Percentiles rank a stretch among this genome's conserved stretches.
phyloP scores from a whole-genome alignment of 805 yeast genomes.

The Metschnikowia aberdeeniae region DNA sequence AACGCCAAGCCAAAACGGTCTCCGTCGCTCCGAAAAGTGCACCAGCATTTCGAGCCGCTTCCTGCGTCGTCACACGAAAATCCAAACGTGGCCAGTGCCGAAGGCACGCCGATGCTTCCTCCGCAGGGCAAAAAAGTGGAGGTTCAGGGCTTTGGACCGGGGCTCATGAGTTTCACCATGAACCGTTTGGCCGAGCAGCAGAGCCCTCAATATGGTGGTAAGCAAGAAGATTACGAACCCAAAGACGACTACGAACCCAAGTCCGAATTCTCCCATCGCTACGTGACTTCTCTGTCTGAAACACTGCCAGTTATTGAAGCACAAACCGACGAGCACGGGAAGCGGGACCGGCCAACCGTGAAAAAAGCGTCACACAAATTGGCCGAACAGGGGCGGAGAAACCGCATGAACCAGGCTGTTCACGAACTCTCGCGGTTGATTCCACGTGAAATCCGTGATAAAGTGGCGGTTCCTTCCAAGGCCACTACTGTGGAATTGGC shows the following conservation, averaged over 20 bases:
- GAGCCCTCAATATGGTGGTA: slow-evolving; percentile 1
- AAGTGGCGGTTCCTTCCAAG: slow-evolving; percentile 69
- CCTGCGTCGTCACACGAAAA: slow-evolving; percentile 25
- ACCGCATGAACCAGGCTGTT: slow-evolving; percentile 85
- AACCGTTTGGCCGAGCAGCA: slow-evolving; percentile 39
- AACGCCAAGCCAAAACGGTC: slow-evolving; percentile 28
- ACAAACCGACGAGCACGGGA: slow-evolving; percentile 7
- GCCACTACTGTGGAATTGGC: slow-evolving; percentile 96
- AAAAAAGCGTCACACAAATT: slow-evolving; percentile 78
- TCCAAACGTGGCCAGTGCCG: slow-evolving; percentile 5
- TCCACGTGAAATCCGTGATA: slow-evolving; percentile 57
- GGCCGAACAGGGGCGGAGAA: slow-evolving; percentile 95
- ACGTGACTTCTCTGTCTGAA: slow-evolving; percentile 16
- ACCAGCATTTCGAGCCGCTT: slow-evolving; percentile 14
- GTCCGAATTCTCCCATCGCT: not conserved
- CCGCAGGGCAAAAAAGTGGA: slow-evolving; percentile 32
- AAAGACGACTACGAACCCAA: not conserved
- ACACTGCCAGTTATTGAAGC: slow-evolving; percentile 18
- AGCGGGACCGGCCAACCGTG: slow-evolving; percentile 33
- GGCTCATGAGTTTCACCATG: slow-evolving; percentile 47
- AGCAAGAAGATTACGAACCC: not conserved
- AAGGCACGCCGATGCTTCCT: slow-evolving; percentile 34
- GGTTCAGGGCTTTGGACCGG: slow-evolving; percentile 24
- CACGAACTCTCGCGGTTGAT: slow-evolving; percentile 66
- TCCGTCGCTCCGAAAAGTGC: slow-evolving; percentile 25